Conservation (phyloP, 371 early-diverging fungal genomes). For the Rhizopus stolonifer region DNA sequence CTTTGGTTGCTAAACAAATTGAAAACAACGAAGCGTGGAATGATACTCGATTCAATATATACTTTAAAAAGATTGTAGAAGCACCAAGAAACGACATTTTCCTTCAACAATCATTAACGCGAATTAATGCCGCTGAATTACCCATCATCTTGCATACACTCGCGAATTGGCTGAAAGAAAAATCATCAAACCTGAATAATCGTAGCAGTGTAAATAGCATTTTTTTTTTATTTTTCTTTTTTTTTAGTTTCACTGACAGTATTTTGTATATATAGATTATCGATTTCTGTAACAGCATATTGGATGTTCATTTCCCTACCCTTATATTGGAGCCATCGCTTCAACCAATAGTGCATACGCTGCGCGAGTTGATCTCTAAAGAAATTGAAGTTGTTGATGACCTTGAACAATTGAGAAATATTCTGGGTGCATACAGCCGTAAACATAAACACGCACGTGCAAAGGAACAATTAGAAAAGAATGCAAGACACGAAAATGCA, state of each 20-base stretch:
- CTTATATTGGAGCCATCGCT: constrained; percentile 56
- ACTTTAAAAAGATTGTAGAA: constrained; percentile 44
- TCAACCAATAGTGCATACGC: constrained; percentile 40
- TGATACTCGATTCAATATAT: constrained; percentile 24
- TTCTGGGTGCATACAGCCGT: constrained; percentile 54
- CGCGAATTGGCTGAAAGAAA: constrained; percentile 41
- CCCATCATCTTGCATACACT: constrained; percentile 43
- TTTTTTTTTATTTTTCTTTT: too few relatives aligned
- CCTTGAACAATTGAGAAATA: constrained; percentile 51
- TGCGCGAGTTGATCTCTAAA: constrained; percentile 38
- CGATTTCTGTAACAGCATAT: constrained; percentile 50
- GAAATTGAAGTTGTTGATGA: constrained; percentile 43
- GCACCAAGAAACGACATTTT: constrained; percentile 63
- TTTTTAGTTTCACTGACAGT: background rate
- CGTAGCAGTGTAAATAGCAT: constrained; percentile 15
- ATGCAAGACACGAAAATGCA: constrained; percentile 9
- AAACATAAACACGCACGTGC: constrained; percentile 33
- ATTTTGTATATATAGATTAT: constrained; percentile 52
- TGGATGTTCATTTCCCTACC: constrained; percentile 62
- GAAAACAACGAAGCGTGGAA: constrained; percentile 17
- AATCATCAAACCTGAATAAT: constrained; percentile 12
- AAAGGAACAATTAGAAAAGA: constrained; percentile 4
- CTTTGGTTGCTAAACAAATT: constrained; percentile 16
- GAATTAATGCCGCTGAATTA: constrained; percentile 48
- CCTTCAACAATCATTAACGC: constrained; percentile 58